phyloP scores from a whole-genome alignment of 2,329 filamentous ascomycete species.

The Davidsoniella virescens region DNA sequence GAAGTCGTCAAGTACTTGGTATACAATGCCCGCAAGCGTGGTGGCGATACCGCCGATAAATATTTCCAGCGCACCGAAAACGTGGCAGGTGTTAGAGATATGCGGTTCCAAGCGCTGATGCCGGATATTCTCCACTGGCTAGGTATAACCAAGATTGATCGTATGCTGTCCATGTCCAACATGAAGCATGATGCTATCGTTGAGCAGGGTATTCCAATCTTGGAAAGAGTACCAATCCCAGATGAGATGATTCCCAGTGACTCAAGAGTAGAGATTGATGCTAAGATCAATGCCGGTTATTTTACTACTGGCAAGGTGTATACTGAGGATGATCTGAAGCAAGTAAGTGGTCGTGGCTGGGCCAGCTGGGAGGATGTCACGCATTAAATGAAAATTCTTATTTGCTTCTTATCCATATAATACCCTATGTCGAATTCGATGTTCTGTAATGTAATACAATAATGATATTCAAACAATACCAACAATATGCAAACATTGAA shows the following conservation, averaged over 20 bases:
- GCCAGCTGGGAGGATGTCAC: conserved; percentile 33
- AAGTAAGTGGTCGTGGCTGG: conserved; percentile 82
- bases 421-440: too few relatives aligned
- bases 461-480: too few relatives aligned
- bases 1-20: conserved; percentile 86
- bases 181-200: conserved; percentile 90
- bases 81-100: conserved; percentile 89
- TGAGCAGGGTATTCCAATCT: conserved; percentile 39
- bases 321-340: conserved; percentile 69
- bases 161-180: conserved; percentile 87
- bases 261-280: conserved; percentile 95
- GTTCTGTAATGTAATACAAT: too few relatives aligned
- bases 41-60: conserved; percentile 65
- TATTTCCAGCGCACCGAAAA: conserved; percentile 98
- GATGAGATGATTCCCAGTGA: conserved; percentile 73
- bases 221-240: conserved; percentile 12
- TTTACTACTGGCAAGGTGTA: conserved; percentile 83
- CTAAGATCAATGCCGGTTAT: conserved; percentile 81
- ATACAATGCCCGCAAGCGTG: conserved; percentile 69
- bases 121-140: conserved; percentile 96
- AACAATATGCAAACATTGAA: too few relatives aligned
- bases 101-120: conserved; percentile 98
- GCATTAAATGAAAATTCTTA: conserved; percentile 1
- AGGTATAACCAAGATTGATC: conserved; percentile 94
- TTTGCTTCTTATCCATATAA: too few relatives aligned